phyloP scores from a whole-genome alignment of 1,139 yeast species.

The Pichia sp. region DNA sequence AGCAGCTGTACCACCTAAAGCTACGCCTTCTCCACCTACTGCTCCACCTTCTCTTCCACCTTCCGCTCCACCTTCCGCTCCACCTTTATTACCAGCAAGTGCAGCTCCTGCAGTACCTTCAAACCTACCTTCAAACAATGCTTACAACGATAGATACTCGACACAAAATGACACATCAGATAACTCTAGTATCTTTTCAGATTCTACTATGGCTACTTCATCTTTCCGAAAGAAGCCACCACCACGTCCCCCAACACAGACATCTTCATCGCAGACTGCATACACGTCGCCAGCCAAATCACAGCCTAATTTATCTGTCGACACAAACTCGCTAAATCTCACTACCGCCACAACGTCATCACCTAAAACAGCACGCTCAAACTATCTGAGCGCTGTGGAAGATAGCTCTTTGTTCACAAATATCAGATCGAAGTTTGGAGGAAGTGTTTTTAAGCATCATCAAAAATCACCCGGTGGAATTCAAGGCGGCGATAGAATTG shows the following conservation, averaged over 20 bases:
- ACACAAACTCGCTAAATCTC: conserved; percentile 7
- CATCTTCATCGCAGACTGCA: conserved; percentile 17
- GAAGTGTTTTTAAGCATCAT: conserved; percentile 31
- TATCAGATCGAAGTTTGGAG: conserved; percentile 25
- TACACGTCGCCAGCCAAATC: conserved; percentile 21
- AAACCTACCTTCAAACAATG: conserved; percentile 2
- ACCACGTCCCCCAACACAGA: conserved; percentile 23
- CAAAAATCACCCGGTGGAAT: conserved; percentile 22
- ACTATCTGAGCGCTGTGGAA: conserved; percentile 11
- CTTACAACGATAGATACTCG: not conserved
- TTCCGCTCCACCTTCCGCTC: conserved; percentile 1
- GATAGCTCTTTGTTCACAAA: conserved; percentile 23
- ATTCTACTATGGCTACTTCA: conserved; percentile 11
- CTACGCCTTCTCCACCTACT: conserved; percentile 10
- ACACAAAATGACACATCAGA: conserved; percentile 12
- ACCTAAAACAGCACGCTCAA: not conserved
- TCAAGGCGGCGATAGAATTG: conserved; percentile 31
- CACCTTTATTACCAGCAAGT: conserved; percentile 8
- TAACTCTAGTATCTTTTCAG: conserved; percentile 16
- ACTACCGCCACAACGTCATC: conserved; percentile 5
- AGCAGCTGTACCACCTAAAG: conserved; percentile 29
- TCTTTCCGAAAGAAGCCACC: conserved; percentile 19
- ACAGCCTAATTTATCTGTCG: conserved; percentile 17
- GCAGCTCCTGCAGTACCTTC: conserved; percentile 14
- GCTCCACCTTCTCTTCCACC: conserved; percentile 7